Percentiles rank a stretch among this genome's conserved stretches.
Conservation (phyloP, 805 yeast genomes). For the Wickerhamomyces bisporus region DNA sequence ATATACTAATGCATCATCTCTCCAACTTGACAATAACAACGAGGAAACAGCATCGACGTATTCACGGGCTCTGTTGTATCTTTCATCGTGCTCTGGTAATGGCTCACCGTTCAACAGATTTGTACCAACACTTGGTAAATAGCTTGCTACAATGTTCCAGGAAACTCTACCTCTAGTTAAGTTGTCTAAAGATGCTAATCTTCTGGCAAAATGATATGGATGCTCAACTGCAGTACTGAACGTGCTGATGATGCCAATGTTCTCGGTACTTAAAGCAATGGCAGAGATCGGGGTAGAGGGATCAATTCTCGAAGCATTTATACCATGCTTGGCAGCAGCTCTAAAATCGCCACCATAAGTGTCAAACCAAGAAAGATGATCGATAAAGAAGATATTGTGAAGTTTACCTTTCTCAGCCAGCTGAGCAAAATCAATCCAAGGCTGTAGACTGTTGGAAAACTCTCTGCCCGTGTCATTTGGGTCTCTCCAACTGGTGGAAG, state of each 20-base stretch:
- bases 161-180: conserved; percentile 38
- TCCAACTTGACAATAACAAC: conserved; percentile 35
- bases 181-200: conserved; percentile 36
- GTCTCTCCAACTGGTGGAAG: conserved; percentile 28
- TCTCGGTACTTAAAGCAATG: conserved; percentile 35
- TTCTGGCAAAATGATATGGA: conserved; percentile 36
- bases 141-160: conserved; percentile 40
- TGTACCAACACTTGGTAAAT: conserved; percentile 36
- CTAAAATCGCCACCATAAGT: conserved; percentile 25
- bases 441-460: conserved; percentile 19
- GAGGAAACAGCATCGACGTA: conserved; percentile 33
- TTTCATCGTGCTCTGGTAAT: conserved; percentile 6
- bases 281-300: conserved; percentile 27
- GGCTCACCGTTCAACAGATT: conserved; percentile 30
- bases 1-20: conserved; percentile 28
- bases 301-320: conserved; percentile 26
- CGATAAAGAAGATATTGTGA: conserved; percentile 32
- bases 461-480: conserved; percentile 1
- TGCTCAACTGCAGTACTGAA: conserved; percentile 36
- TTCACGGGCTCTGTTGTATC: conserved; percentile 35
- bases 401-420: conserved; percentile 32
- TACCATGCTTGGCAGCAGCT: conserved; percentile 11
- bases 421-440: conserved; percentile 33
- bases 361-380: conserved; percentile 32
- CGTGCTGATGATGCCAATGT: conserved; percentile 33